Conservation (phyloP, 2,329 filamentous ascomycete species). For the Neonectria neomacrospora region DNA sequence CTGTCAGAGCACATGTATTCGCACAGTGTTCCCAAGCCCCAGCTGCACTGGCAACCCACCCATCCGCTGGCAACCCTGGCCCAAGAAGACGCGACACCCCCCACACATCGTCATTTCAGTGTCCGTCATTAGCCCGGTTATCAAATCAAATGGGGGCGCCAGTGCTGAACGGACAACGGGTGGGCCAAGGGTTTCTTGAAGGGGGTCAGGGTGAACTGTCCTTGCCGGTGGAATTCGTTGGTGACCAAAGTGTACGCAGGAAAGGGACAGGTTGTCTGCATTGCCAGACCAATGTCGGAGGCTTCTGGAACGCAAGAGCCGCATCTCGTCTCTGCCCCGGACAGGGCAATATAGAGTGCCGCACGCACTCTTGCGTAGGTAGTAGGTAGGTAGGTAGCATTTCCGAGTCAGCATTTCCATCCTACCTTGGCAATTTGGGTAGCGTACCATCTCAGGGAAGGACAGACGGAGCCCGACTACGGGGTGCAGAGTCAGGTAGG, state of each 20-base stretch:
- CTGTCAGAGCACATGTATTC: slow-evolving; percentile 26
- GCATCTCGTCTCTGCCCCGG: neutral
- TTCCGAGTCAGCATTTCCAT: no score
- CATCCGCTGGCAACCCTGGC: slow-evolving; percentile 35
- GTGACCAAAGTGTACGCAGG: neutral
- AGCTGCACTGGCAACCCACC: slow-evolving; percentile 45
- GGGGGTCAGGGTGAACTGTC: slow-evolving; percentile 20
- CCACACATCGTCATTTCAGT: slow-evolving; percentile 46
- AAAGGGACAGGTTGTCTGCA: neutral
- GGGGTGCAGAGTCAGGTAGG: neutral
- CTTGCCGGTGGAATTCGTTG: slow-evolving; percentile 1
- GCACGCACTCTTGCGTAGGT: neutral
- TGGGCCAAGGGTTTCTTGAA: slow-evolving; percentile 26
- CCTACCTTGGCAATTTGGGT: neutral
- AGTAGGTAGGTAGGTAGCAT: neutral
- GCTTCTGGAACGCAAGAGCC: neutral
- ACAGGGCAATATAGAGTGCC: neutral
- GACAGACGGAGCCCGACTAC: neutral
- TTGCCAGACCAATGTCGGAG: neutral
- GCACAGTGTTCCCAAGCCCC: slow-evolving; percentile 37
- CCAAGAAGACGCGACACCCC: slow-evolving; percentile 39
- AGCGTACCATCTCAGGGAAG: slow-evolving; percentile 13
- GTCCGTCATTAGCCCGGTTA: slow-evolving; percentile 44
- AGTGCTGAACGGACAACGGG: slow-evolving; percentile 40
- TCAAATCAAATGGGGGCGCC: slow-evolving; percentile 44